Evolutionary conservation across 495 filamentous ascomycete species (phyloP), one percentile per base, ranked within the genome.

Genomic region (Parathielavia hyrcaniae): DNA sequence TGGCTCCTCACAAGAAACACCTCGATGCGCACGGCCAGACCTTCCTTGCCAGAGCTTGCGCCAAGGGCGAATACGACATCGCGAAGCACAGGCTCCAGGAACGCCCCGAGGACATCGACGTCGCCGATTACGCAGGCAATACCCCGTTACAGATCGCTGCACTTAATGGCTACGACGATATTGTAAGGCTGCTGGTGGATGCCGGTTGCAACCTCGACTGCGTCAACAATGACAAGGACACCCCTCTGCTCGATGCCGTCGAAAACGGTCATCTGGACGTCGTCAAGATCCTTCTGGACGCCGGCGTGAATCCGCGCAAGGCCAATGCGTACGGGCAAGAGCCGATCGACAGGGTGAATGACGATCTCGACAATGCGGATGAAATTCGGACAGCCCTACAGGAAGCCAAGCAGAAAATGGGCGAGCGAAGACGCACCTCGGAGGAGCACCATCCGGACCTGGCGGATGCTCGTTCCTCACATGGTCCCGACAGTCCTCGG

Each of bases 201-300:
- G 83, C 86, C 51, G 88, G 89, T 26, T 95, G 90, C 71, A 85
- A 89, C 53, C 81, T 90, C 14, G 86, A 96, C 61, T 81, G 80
- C 50, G 76, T 81, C 50, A 90, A 89, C 65, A 87, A 91, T 49
- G 89, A 96, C 64, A 87, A 86, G 67, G 93, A 98, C 61, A 96
- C 93, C 0, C 95, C 93, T 19, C 78, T 98, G 35, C 87, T 97
- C 43, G 93, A 98, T 76, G 93, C 93, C 0, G 88, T 96, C 30
- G 92, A 97, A 63, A 97, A 97, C 66, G 87, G 90, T 1, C 89
- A 97, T 66, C 67, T 95, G 5, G 89, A 86, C n/a, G 90, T 97
- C 12, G 90, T 98, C 19, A 88, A 85, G 66, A 76, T 95, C 12
- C 72, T 97, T 30, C 79, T 98, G 10, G 83, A 86, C 35, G 88